phyloP scores from a whole-genome alignment of 371 early-diverging fungal genomes.

The Haplosporangium sp. region DNA sequence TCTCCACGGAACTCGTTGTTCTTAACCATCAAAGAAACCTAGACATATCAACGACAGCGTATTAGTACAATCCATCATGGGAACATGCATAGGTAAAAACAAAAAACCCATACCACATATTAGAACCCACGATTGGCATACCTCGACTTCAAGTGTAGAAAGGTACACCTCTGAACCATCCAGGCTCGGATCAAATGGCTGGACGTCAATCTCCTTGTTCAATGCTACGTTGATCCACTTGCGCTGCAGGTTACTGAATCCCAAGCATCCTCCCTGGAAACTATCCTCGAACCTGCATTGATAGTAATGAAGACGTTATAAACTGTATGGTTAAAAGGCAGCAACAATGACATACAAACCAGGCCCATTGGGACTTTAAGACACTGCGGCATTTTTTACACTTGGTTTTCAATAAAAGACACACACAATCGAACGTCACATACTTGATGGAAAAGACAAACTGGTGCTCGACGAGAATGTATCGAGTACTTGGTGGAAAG shows the following conservation, averaged over 20 bases:
- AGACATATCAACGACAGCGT: neutral
- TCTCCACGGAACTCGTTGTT: slow-evolving; percentile 66
- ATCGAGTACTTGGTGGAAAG: slow-evolving; percentile 74
- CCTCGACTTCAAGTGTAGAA: slow-evolving; percentile 78
- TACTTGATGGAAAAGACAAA: slow-evolving; percentile 86
- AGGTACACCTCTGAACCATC: slow-evolving; percentile 76
- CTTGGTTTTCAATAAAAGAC: too few relatives aligned
- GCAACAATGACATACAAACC: neutral
- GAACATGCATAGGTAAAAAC: neutral
- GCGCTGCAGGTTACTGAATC: slow-evolving; percentile 83
- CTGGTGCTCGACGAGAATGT: slow-evolving; percentile 79
- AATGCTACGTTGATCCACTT: slow-evolving; percentile 89
- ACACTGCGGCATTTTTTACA: too few relatives aligned
- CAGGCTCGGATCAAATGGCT: slow-evolving; percentile 76
- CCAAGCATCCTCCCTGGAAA: slow-evolving; percentile 75
- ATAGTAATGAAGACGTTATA: neutral
- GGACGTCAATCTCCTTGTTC: slow-evolving; percentile 81
- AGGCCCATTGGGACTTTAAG: neutral
- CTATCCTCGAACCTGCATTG: slow-evolving; percentile 63
- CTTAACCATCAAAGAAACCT: slow-evolving; percentile 56
- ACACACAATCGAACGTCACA: slow-evolving; percentile 1
- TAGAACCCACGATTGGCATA: slow-evolving; percentile 16
- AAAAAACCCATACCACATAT: neutral
- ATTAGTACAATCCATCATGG: too few relatives aligned
- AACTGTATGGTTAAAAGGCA: neutral